Conservation (phyloP, 1,139 yeast genomes). For the Suhomyces atakaporum region DNA sequence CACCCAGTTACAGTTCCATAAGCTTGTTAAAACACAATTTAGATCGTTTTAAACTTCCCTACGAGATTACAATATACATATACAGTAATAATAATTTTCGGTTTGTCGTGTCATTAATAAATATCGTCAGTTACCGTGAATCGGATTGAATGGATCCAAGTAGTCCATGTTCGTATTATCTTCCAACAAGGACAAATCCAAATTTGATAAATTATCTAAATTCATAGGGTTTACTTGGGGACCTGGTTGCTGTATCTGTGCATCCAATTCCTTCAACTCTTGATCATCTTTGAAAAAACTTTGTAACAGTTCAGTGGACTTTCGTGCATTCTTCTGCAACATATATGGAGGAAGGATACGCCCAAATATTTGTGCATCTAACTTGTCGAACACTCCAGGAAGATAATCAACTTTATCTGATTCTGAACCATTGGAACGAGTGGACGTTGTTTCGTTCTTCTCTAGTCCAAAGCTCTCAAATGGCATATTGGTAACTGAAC, state of each 20-base stretch:
- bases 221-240: conserved; percentile 2
- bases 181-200: conserved; percentile 22
- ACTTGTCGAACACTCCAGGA: conserved; percentile 80
- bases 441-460: not conserved
- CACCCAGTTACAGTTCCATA: too few species aligned
- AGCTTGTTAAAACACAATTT: too few species aligned
- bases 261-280: not conserved
- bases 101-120: conserved; percentile 1
- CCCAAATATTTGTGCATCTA: conserved; percentile 84
- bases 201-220: conserved; percentile 20
- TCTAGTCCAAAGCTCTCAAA: not conserved
- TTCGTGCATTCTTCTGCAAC: conserved; percentile 42
- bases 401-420: conserved; percentile 42
- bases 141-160: conserved; percentile 16
- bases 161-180: conserved; percentile 17
- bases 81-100: not conserved
- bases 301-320: not conserved
- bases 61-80: not conserved
- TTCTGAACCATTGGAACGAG: conserved; percentile 7
- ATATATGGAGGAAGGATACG: conserved; percentile 81
- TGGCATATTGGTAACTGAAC: not conserved
- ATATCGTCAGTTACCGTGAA: conserved; percentile 2
- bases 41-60: too few species aligned
- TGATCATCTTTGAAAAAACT: not conserved
- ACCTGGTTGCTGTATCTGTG: not conserved